These are phyloP conservation scores for Xerocomus minutiporus DNA, from an alignment of 1,284 basidiomycete genomes.

Conservation along the genomic window DNA sequence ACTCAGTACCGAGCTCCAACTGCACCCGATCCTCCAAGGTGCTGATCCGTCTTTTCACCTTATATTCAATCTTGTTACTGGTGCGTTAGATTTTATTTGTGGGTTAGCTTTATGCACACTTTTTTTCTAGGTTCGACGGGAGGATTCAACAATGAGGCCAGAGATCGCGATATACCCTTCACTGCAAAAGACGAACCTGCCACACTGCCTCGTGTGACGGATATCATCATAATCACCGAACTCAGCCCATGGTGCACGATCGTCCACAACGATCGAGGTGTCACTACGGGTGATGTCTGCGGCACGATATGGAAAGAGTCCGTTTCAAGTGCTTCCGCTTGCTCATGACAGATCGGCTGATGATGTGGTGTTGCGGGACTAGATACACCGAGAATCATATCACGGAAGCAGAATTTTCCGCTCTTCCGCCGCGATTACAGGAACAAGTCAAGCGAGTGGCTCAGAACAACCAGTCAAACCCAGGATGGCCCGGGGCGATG, in stretches of 20 bases:
- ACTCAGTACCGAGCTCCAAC: constrained; percentile 57
- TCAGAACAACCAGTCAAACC: constrained; percentile 36
- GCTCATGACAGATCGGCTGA: constrained; percentile 7
- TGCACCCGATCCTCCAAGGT: constrained; percentile 66
- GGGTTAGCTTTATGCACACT: neutral
- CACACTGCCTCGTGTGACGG: constrained; percentile 69
- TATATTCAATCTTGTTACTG: constrained; percentile 65
- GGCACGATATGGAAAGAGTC: constrained; percentile 67
- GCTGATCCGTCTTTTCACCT: constrained; percentile 51
- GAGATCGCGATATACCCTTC: constrained; percentile 60
- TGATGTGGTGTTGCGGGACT: constrained; percentile 8
- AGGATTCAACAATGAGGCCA: constrained; percentile 55
- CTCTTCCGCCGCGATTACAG: constrained; percentile 57
- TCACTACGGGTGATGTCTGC: constrained; percentile 69
- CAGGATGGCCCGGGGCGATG: constrained; percentile 33
- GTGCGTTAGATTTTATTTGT: constrained; percentile 33
- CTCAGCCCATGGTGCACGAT: constrained; percentile 76
- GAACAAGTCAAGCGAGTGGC: constrained; percentile 64
- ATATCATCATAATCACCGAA: constrained; percentile 69
- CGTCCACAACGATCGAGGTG: constrained; percentile 65
- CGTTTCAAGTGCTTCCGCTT: constrained; percentile 25
- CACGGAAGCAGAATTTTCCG: constrained; percentile 59
- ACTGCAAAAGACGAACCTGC: constrained; percentile 70
- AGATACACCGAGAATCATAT: constrained; percentile 67
- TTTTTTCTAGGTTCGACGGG: constrained; percentile 46